A percentile compares a stretch with the other conserved stretches of the same genome.
phyloP scores from a whole-genome alignment of 257 asterid genomes.

The Solanum gandarillasii region DNA sequence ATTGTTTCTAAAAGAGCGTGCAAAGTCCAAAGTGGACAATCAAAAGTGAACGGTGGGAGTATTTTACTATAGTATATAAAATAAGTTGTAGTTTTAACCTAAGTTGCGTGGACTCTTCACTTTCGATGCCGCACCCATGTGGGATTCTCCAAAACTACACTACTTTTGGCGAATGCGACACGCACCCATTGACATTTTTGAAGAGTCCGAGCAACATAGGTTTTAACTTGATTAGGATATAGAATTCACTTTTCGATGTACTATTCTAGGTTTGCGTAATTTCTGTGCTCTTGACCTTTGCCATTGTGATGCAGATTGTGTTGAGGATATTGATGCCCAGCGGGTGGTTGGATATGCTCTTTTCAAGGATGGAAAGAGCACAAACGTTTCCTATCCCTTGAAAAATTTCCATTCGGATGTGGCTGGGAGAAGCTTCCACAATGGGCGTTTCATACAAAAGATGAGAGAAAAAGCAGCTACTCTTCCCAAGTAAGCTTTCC shows the following conservation, averaged over 20 bases:
- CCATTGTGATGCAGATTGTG: constrained; percentile 27
- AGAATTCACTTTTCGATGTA: neutral
- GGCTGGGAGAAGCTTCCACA: constrained; percentile 44
- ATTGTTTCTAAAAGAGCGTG: neutral
- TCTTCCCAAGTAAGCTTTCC: constrained; percentile 28
- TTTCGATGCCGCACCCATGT: no score
- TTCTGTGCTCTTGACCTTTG: neutral
- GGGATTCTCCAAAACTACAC: no score
- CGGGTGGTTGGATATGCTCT: constrained; percentile 44
- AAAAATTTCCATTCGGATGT: constrained; percentile 27
- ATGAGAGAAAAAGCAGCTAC: constrained; percentile 40
- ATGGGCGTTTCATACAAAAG: constrained; percentile 43
- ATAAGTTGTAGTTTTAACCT: neutral
- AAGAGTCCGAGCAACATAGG: no score
- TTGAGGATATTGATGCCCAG: constrained; percentile 45
- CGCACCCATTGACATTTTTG: no score
- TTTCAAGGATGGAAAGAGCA: constrained; percentile 37
- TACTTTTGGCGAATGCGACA: no score
- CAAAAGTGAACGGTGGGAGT: neutral
- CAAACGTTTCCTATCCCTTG: constrained; percentile 33
- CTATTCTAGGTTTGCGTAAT: neutral
- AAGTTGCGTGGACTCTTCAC: no score
- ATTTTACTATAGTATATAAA: neutral
- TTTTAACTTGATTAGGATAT: neutral
- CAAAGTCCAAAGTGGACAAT: neutral